phyloP scores from a whole-genome alignment of 257 asterid genomes.

The Asclepias syriaca region DNA sequence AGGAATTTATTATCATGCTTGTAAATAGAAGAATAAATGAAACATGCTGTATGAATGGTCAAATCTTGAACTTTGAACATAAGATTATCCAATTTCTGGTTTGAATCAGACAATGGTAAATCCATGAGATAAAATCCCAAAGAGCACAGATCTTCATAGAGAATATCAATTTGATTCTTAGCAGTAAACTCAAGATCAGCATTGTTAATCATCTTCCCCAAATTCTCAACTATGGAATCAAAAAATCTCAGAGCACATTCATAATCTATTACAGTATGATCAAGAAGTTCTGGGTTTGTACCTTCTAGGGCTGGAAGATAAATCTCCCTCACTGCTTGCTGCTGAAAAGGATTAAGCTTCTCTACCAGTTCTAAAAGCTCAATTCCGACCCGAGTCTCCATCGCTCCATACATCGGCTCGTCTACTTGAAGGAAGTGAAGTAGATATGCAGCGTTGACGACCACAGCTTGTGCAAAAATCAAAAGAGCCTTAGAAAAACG shows the following conservation, averaged over 20 bases:
- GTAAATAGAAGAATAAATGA: neutral
- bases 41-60: neutral
- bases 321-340: neutral
- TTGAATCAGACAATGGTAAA: neutral
- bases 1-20: too few species aligned
- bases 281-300: neutral
- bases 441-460: neutral
- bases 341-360: neutral
- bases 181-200: neutral
- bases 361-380: neutral
- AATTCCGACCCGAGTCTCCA: neutral
- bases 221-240: neutral
- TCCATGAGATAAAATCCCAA: neutral
- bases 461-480: neutral
- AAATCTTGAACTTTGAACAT: neutral
- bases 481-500: too few species aligned
- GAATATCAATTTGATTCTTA: neutral
- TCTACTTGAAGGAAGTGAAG: neutral
- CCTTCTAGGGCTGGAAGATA: conserved; percentile 2
- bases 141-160: neutral
- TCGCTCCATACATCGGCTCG: neutral
- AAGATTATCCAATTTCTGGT: neutral
- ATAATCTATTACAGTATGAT: neutral
- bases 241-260: neutral
- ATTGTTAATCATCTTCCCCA: neutral